Percentiles rank a stretch among this genome's conserved stretches.
Conservation (phyloP, 257 asterid genomes). For the Verbena officinalis region DNA sequence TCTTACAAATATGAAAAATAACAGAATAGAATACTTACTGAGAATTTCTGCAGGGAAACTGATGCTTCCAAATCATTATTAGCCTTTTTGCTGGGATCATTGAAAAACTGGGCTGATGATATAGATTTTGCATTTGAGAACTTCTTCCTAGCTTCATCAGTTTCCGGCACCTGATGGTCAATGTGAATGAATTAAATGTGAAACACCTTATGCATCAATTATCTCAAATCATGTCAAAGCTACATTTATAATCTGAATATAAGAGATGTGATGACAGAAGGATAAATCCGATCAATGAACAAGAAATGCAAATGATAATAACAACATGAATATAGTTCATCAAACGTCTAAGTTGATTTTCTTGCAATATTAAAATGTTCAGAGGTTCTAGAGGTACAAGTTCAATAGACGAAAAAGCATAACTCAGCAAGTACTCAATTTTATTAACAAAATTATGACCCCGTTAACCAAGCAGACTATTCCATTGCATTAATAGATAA, state of each 20-base stretch:
- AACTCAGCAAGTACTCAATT: too few species aligned
- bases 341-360: not conserved
- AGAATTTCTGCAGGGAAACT: constrained; percentile 76
- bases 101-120: constrained; percentile 94
- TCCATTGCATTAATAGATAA: constrained; percentile 7
- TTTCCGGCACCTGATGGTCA: constrained; percentile 76
- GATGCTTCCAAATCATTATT: constrained; percentile 66
- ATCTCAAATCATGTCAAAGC: constrained; percentile 10
- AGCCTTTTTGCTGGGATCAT: constrained; percentile 65
- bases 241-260: constrained; percentile 14
- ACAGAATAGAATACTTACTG: constrained; percentile 52
- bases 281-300: not conserved
- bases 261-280: not conserved
- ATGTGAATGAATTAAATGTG: constrained; percentile 15
- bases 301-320: not conserved
- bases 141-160: constrained; percentile 98
- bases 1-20: not conserved
- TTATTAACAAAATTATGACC: not conserved
- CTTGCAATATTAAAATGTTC: constrained; percentile 7
- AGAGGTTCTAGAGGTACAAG: too few species aligned
- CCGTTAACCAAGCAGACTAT: not conserved
- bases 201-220: not conserved
- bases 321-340: not conserved
- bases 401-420: too few species aligned
- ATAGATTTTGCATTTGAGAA: constrained; percentile 96